phyloP scores from a whole-genome alignment of 495 filamentous ascomycete genomes.

The Aspergillus cristatus region DNA sequence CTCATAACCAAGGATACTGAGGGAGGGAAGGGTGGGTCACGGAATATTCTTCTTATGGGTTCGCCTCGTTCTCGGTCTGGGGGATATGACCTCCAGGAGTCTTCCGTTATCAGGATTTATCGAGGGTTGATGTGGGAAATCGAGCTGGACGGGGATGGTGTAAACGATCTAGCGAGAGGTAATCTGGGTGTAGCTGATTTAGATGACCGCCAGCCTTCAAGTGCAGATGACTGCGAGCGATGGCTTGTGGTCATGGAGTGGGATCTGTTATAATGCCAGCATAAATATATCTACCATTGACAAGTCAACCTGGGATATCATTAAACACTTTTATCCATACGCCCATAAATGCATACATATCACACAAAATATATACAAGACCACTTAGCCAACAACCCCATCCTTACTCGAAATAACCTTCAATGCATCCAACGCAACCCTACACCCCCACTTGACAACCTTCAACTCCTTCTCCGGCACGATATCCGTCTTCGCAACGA shows the following conservation, averaged over 20 bases:
- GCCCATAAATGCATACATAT: too few relatives aligned
- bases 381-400: too few relatives aligned
- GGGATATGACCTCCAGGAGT: slow-evolving; percentile 7
- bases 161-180: not conserved
- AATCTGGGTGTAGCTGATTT: not conserved
- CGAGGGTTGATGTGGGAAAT: slow-evolving; percentile 30
- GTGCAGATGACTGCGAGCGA: slow-evolving; percentile 1
- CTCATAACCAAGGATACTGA: slow-evolving; percentile 1
- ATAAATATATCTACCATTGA: too few relatives aligned
- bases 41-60: slow-evolving; percentile 26
- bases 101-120: slow-evolving; percentile 23
- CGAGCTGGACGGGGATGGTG: slow-evolving; percentile 5
- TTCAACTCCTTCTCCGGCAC: slow-evolving; percentile 48
- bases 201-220: not conserved
- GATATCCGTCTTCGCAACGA: slow-evolving; percentile 66
- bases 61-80: slow-evolving; percentile 13
- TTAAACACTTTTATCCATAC: too few relatives aligned
- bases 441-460: slow-evolving; percentile 61
- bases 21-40: not conserved
- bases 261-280: slow-evolving; percentile 18
- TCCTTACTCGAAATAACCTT: slow-evolving; percentile 17
- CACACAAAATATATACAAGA: too few relatives aligned
- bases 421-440: slow-evolving; percentile 50
- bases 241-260: slow-evolving; percentile 38
- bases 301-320: too few relatives aligned